Base-by-base conservation (phyloP, 176 grass and related monocot species). In the Poa annua region DNA sequence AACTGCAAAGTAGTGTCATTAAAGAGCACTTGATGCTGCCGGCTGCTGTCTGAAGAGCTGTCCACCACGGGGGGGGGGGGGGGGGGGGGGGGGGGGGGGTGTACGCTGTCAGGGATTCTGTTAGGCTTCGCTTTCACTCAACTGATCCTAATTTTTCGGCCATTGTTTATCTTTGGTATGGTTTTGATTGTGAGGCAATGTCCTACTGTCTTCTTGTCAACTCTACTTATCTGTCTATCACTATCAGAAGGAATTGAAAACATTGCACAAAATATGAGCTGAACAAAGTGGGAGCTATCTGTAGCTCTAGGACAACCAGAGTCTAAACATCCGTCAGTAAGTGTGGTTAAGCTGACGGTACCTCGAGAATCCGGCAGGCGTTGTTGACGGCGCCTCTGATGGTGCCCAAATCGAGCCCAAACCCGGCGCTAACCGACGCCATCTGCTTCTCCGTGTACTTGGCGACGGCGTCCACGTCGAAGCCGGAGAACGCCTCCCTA, bases 401-500 rank as follows among this genome's bases (percentile, higher is more conserved):
- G 62, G 85, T 93, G 61, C 85, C 88, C 74, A 98, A 62, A 81
- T 98, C 96, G 7, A 98, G 74, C 6, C 85, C 87, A 9, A 42
- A 91, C 75, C 85, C 86, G 49, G 81, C 69, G 84, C 93, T 95
- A 6, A 98, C 74, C 48, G 69, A 84, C 56, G 87, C 85, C 91
- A 93, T 95, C 85, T 93, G 93, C 80, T 80, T 93, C 89, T 84
- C 96, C 21, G 87, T 92, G 91, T 94, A 90, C 68, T 88, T 89
- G 48, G 92, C 88, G 3, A 98, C 93, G 4, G 63, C 83, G 11
- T 95, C 91, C 39, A 92, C 87, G 85, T 85, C 49, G 87, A 98
- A 98, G 22, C 91, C 89, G 81, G 91, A 94, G 88, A 98, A 98
- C 16, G 86, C 92, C 56, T 86, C 86, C 86, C 95, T 97, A 66